A percentile compares a stretch with the other conserved stretches of the same genome.
These are phyloP conservation scores for Epichloe festucae DNA, from an alignment of 2,329 filamentous ascomycete genomes.

Conservation along the genomic window DNA sequence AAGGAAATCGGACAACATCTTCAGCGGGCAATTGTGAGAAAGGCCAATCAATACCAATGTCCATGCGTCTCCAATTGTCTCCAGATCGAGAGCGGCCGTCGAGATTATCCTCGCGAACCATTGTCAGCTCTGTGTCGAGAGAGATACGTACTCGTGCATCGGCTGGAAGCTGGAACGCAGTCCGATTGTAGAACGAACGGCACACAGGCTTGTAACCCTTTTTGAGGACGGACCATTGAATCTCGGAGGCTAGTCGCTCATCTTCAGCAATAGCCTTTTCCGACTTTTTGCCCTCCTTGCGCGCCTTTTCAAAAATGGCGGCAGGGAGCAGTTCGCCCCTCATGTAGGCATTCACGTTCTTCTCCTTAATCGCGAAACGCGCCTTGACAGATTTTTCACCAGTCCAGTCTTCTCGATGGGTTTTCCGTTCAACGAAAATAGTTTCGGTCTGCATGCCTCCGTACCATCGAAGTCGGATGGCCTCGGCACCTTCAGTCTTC, in stretches of 20 bases:
- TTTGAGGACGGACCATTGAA: conserved; percentile 86
- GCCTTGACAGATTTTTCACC: conserved; percentile 98
- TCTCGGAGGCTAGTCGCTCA: conserved; percentile 77
- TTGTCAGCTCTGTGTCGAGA: conserved; percentile 87
- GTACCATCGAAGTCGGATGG: conserved; percentile 93
- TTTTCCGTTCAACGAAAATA: conserved; percentile 96
- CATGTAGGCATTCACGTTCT: conserved; percentile 89
- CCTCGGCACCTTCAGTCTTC: conserved; percentile 95
- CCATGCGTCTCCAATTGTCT: conserved; percentile 90
- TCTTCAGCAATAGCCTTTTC: conserved; percentile 84
- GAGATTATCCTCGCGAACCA: conserved; percentile 90
- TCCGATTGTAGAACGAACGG: conserved; percentile 94
- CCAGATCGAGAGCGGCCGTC: conserved; percentile 66
- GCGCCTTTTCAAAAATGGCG: conserved; percentile 89
- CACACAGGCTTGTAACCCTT: conserved; percentile 81
- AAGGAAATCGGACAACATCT: conserved; percentile 86
- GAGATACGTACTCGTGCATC: conserved; percentile 95
- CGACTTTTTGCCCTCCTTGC: conserved; percentile 88
- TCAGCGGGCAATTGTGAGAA: conserved; percentile 78
- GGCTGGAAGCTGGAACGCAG: conserved; percentile 91
- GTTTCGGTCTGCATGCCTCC: conserved; percentile 91
- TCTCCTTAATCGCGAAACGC: conserved; percentile 89
- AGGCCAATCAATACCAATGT: conserved; percentile 92
- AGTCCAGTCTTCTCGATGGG: conserved; percentile 97
- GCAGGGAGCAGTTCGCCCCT: conserved; percentile 72